Conservation (phyloP, 2,329 filamentous ascomycete genomes). For the Pseudofabraea citricarpa region DNA sequence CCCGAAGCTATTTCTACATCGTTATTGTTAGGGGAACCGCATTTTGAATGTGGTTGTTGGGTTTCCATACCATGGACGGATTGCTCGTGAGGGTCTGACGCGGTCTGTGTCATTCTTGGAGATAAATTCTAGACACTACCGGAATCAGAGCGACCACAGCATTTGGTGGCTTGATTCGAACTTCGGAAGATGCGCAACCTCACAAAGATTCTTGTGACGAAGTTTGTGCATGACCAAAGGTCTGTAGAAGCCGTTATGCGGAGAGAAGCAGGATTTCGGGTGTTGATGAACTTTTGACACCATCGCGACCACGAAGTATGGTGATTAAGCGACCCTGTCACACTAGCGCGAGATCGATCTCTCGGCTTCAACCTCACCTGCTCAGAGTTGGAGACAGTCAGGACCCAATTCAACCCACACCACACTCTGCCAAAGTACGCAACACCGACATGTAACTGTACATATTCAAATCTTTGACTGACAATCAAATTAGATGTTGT, state of each 20-base stretch:
- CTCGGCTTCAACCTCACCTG: slow-evolving; percentile 1
- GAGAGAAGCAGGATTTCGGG: slow-evolving; percentile 23
- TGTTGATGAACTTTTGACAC: slow-evolving; percentile 36
- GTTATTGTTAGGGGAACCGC: slow-evolving; percentile 11
- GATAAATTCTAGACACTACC: slow-evolving; percentile 31
- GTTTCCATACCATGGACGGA: slow-evolving; percentile 19
- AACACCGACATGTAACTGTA: not conserved
- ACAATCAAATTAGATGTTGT: slow-evolving; percentile 49
- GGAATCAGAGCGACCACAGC: slow-evolving; percentile 51
- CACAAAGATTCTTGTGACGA: slow-evolving; percentile 40
- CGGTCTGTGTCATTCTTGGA: slow-evolving; percentile 29
- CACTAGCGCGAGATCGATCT: not conserved
- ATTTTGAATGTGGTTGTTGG: slow-evolving; percentile 2
- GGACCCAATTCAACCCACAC: slow-evolving; percentile 1
- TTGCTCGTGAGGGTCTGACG: slow-evolving; percentile 27
- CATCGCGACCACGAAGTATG: not conserved
- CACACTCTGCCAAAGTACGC: slow-evolving; percentile 8
- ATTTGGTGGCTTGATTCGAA: slow-evolving; percentile 52
- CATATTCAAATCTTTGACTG: too few species aligned
- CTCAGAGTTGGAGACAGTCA: not conserved
- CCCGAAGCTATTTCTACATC: slow-evolving; percentile 17
- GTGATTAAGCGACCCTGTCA: not conserved
- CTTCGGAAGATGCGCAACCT: slow-evolving; percentile 45
- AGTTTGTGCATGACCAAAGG: slow-evolving; percentile 52
- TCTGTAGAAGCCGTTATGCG: slow-evolving; percentile 34